These are phyloP conservation scores for Pythium insidiosum DNA, from an alignment of 352 stramenopile species.

Conservation along the genomic window DNA sequence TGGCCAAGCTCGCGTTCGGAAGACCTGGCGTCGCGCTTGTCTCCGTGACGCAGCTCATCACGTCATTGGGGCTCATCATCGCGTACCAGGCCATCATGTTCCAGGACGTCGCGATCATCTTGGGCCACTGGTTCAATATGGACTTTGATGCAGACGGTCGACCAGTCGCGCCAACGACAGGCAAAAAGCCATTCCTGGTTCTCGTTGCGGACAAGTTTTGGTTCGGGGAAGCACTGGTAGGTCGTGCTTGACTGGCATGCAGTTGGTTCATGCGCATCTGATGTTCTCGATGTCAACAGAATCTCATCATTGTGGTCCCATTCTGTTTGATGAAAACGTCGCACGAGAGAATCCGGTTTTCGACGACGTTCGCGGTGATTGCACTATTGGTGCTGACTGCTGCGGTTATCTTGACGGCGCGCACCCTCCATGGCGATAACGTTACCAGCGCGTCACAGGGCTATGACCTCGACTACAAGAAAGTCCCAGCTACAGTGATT, in stretches of 20 bases:
- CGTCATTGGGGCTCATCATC: slow-evolving; percentile 29
- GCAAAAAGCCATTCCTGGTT: slow-evolving; percentile 6
- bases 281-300: slow-evolving; percentile 12
- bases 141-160: slow-evolving; percentile 20
- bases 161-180: slow-evolving; percentile 7
- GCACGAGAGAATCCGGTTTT: slow-evolving; percentile 19
- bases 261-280: background rate
- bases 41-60: slow-evolving; percentile 20
- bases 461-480: slow-evolving; percentile 33
- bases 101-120: slow-evolving; percentile 27
- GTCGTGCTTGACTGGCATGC: slow-evolving; percentile 4
- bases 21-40: slow-evolving; percentile 18
- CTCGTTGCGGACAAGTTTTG: slow-evolving; percentile 24
- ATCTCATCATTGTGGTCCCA: slow-evolving; percentile 23
- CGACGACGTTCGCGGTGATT: slow-evolving; percentile 15
- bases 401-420: slow-evolving; percentile 22
- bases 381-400: slow-evolving; percentile 18
- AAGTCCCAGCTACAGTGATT: slow-evolving; percentile 35
- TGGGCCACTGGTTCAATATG: slow-evolving; percentile 25
- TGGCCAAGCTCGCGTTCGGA: slow-evolving; percentile 37
- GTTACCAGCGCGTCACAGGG: slow-evolving; percentile 15
- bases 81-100: slow-evolving; percentile 34
- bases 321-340: slow-evolving; percentile 27
- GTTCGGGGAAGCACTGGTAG: slow-evolving; percentile 27
- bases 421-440: slow-evolving; percentile 19